Conservation (phyloP, 140 eudicot genomes). For the Cichorium intybus region DNA sequence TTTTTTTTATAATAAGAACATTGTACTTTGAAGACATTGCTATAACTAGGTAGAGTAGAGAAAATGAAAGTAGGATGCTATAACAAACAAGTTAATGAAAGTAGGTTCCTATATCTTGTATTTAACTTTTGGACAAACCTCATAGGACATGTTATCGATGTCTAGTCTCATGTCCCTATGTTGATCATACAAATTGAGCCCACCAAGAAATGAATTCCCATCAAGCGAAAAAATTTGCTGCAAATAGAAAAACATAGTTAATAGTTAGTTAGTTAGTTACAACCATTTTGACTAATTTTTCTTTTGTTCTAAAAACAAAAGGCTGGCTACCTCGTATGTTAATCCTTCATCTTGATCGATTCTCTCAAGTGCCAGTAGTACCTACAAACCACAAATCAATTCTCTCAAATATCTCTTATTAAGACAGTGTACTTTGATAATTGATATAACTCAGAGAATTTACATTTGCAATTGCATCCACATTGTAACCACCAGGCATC, state of each 20-base stretch:
- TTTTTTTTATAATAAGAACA: not conserved
- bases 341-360: constrained; percentile 79
- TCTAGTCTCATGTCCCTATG: constrained; percentile 94
- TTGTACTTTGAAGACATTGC: not conserved
- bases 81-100: no score
- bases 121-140: no score
- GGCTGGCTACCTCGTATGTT: constrained; percentile 63
- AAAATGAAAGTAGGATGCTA: no score
- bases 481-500: constrained; percentile 33
- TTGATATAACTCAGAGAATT: not conserved
- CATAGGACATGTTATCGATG: constrained; percentile 96
- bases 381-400: constrained; percentile 35
- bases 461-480: constrained; percentile 85
- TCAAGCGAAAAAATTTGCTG: constrained; percentile 69
- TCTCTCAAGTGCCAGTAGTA: constrained; percentile 75
- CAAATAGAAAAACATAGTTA: constrained; percentile 4
- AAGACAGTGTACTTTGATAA: not conserved
- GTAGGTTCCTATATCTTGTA: no score
- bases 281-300: not conserved
- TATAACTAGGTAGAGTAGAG: no score
- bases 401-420: not conserved
- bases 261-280: no score
- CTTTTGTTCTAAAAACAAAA: not conserved
- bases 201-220: constrained; percentile 61
- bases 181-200: constrained; percentile 65